A percentile compares a stretch with the other conserved stretches of the same genome.
These are phyloP conservation scores for Teratosphaeria nubilosa DNA, from an alignment of 2,329 filamentous ascomycete species.

Conservation along the genomic window DNA sequence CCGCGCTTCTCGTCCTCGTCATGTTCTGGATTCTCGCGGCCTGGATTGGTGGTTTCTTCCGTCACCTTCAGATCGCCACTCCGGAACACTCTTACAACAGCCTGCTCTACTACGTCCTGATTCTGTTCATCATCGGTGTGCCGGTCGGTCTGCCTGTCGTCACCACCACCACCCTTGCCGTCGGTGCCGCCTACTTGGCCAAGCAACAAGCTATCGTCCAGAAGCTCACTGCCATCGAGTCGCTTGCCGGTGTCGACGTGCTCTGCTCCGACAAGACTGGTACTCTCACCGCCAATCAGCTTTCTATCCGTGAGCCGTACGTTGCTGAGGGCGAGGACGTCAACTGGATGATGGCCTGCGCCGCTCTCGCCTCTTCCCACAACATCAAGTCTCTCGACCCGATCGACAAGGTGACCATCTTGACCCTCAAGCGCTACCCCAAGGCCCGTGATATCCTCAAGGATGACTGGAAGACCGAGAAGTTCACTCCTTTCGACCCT, in stretches of 20 bases:
- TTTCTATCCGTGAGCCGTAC: constrained; percentile 67
- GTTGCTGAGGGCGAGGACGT: constrained; percentile 67
- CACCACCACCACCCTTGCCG: constrained; percentile 66
- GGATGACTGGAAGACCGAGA: constrained; percentile 66
- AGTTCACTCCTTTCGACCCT: constrained; percentile 68
- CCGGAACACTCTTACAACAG: constrained; percentile 50
- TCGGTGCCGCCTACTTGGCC: constrained; percentile 66
- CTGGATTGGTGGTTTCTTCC: constrained; percentile 74
- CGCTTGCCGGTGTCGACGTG: constrained; percentile 64
- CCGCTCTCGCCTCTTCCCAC: constrained; percentile 66
- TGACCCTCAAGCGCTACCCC: constrained; percentile 66
- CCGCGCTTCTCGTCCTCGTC: constrained; percentile 61
- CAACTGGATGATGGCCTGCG: constrained; percentile 78
- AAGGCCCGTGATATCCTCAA: constrained; percentile 67
- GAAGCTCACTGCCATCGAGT: constrained; percentile 71
- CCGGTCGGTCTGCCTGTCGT: constrained; percentile 72
- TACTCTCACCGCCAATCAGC: constrained; percentile 65
- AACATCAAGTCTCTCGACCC: constrained; percentile 70
- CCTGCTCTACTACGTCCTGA: constrained; percentile 58
- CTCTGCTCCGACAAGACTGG: constrained; percentile 77
- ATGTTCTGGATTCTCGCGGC: constrained; percentile 66
- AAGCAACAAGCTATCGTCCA: constrained; percentile 72
- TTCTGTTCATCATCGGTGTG: constrained; percentile 67
- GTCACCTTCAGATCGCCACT: constrained; percentile 53
- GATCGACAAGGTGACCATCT: constrained; percentile 69